These are phyloP conservation scores for Phytophthora syringae DNA, from an alignment of 352 stramenopile species.

Conservation along the genomic window DNA sequence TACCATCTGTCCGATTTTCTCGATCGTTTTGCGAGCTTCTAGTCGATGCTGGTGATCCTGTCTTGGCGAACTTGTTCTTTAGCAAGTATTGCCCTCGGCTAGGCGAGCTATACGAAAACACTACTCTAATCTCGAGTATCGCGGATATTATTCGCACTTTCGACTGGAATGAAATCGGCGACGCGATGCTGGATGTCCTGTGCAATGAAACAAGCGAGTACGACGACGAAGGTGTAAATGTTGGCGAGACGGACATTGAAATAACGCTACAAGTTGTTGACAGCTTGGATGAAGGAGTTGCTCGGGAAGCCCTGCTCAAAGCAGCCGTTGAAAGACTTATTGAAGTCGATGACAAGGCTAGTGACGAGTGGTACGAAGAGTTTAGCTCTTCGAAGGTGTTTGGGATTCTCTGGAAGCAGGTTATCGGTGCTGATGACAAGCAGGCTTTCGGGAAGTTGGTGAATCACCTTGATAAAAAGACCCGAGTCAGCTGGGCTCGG, in stretches of 20 bases:
- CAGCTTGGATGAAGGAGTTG: background rate
- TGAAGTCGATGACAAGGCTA: background rate
- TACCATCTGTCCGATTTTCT: conserved; percentile 14
- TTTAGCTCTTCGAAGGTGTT: background rate
- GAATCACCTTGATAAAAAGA: conserved; percentile 1
- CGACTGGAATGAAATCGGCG: conserved; percentile 14
- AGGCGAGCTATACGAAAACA: conserved; percentile 1
- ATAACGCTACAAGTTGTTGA: conserved; percentile 17
- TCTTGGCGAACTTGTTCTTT: conserved; percentile 17
- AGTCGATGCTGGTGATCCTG: conserved; percentile 14
- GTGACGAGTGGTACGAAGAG: background rate
- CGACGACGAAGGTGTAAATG: background rate
- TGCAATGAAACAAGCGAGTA: conserved; percentile 7
- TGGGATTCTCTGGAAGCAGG: conserved; percentile 14
- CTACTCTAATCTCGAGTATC: background rate
- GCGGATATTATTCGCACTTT: background rate
- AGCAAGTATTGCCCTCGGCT: conserved; percentile 3
- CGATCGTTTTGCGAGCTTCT: conserved; percentile 16
- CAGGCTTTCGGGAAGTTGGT: background rate
- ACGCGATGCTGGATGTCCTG: conserved; percentile 3
- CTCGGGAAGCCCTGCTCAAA: background rate
- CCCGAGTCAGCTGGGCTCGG: background rate
- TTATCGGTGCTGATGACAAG: background rate
- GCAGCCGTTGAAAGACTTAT: background rate
- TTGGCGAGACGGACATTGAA: conserved; percentile 5